A percentile compares a stretch with the other conserved stretches of the same genome.
These are phyloP conservation scores for Butyriboletus loyo DNA, from an alignment of 768 basidiomycete species.

Conservation along the genomic window DNA sequence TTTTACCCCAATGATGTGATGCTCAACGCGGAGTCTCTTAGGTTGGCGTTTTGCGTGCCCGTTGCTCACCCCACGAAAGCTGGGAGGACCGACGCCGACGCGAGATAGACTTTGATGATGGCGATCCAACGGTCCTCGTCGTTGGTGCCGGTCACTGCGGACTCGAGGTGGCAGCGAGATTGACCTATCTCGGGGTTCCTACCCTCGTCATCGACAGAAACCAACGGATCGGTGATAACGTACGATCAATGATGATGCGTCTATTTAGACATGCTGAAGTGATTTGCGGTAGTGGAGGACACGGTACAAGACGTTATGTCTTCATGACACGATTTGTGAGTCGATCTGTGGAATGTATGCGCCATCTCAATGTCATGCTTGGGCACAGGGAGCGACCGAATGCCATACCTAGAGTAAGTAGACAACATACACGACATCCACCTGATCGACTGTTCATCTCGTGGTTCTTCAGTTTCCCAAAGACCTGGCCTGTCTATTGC, in stretches of 20 bases:
- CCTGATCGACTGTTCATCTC: not conserved
- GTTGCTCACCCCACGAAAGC: conserved; percentile 40
- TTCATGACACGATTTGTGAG: conserved; percentile 53
- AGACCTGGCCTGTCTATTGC: conserved; percentile 49
- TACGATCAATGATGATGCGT: conserved; percentile 5
- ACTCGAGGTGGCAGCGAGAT: conserved; percentile 56
- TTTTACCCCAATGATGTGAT: not conserved
- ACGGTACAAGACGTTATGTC: conserved; percentile 52
- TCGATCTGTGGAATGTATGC: conserved; percentile 11
- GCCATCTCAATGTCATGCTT: not conserved
- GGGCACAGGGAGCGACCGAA: conserved; percentile 45
- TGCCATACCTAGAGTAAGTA: conserved; percentile 53
- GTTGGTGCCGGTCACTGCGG: conserved; percentile 68
- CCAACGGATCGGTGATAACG: conserved; percentile 46
- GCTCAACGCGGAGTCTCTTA: not conserved
- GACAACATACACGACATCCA: not conserved
- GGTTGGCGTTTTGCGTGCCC: conserved; percentile 40
- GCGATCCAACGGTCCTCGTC: conserved; percentile 55
- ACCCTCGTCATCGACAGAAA: conserved; percentile 55
- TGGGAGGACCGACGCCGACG: conserved; percentile 47
- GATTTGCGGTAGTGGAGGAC: conserved; percentile 42
- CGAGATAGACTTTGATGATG: conserved; percentile 43
- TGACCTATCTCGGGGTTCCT: conserved; percentile 53
- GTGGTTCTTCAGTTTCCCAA: conserved; percentile 41
- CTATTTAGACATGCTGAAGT: not conserved